Base-by-base conservation (phyloP, 805 yeast species). In the Saturnispora sanitii region DNA sequence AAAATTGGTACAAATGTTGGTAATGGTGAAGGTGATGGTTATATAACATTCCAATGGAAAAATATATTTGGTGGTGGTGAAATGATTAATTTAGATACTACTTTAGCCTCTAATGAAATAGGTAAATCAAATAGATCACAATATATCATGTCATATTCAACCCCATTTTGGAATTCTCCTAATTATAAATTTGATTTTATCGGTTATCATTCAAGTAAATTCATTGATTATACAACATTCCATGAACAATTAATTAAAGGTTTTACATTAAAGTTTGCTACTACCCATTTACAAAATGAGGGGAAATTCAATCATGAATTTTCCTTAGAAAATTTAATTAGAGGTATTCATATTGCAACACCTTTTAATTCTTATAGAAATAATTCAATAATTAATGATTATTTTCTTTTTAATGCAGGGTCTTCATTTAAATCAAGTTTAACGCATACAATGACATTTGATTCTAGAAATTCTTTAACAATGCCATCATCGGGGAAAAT, bases 21-120 rank as follows among this genome's bases (percentile, higher is more conserved):
- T 2, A 90, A 92, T 55, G 95, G 95, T 25, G 97, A 92, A 64
- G 98, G 96, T 23, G 92, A 84, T 55, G 97, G 96, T 1, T 87
- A 88, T 54, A 69, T 86, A 35, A 79, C 84, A 25, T 75, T 88
- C 42, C 87, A 77, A 57, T 65, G 71, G 55, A 66, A 66, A 40
- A 75, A 75, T 50, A 53, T 74, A 16, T 71, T 73, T 59, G 80
- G 79, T 0, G 80, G 79, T 8, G 78, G 71, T 3, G 80, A 75
- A 47, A 58, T 57, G 28, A 47, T 75, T 25, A 61, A 63, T 25
- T 68, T 74, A 43, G 79, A 74, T 52, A 62, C 66, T 13, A 62
- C 57, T 34, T 46, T 62, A 35, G 56, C 65, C 2, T 59, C 65
- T 7, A 77, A 76, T 38, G 54, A 55, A 29, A 58, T 71, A 2